A percentile compares a stretch with the other conserved stretches of the same genome.
phyloP scores from a whole-genome alignment of 768 basidiomycete species.

The Chalciporus sphaerocephalus region DNA sequence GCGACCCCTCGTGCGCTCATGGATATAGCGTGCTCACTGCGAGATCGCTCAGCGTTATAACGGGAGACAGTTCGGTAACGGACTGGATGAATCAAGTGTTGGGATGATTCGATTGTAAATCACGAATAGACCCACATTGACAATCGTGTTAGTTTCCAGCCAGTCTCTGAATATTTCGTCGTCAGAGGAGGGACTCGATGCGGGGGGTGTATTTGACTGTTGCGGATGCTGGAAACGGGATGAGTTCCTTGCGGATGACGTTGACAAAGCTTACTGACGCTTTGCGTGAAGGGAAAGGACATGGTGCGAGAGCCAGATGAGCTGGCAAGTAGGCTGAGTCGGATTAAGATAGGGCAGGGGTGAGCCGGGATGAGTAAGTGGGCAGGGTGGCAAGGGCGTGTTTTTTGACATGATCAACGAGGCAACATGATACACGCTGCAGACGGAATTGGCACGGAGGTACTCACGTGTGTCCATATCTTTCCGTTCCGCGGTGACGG shows the following conservation, averaged over 20 bases:
- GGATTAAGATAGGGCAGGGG: conserved; percentile 10
- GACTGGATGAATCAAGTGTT: conserved; percentile 12
- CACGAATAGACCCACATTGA: conserved; percentile 19
- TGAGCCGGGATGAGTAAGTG: conserved; percentile 7
- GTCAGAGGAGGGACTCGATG: conserved; percentile 1
- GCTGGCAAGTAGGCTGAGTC: background rate
- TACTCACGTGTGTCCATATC: background rate
- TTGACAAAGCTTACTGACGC: conserved; percentile 3
- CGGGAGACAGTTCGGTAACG: conserved; percentile 21
- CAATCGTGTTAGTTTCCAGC: conserved; percentile 25
- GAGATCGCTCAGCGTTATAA: conserved; percentile 22
- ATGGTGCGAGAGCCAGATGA: conserved; percentile 5
- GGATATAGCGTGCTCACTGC: conserved; percentile 23
- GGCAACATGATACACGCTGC: conserved; percentile 12
- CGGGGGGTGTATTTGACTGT: conserved; percentile 6
- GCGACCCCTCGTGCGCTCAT: conserved; percentile 16
- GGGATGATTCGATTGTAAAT: background rate
- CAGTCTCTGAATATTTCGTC: conserved; percentile 19
- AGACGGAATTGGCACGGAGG: background rate
- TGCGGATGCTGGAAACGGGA: conserved; percentile 4
- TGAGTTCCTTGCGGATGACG: background rate
- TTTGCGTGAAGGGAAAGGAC: conserved; percentile 4
- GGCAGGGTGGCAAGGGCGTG: conserved; percentile 32
- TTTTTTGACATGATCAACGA: conserved; percentile 24
- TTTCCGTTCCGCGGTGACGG: background rate